phyloP scores from a whole-genome alignment of 1,139 yeast species.

The Saccharomyces pastorianus region DNA sequence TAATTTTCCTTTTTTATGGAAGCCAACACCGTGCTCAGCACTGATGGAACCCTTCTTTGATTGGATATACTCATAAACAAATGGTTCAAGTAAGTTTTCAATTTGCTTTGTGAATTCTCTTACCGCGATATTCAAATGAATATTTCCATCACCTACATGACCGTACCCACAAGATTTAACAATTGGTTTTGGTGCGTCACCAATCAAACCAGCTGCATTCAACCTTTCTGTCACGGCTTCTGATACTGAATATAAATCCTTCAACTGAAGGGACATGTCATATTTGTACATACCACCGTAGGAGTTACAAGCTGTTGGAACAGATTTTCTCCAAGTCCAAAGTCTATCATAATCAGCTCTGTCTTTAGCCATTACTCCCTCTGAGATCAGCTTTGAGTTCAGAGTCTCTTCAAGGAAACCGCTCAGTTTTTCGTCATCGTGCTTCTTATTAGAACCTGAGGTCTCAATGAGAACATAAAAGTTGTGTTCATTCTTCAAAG shows the following conservation, averaged over 20 bases:
- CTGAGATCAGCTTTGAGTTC: constrained; percentile 68
- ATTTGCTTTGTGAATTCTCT: constrained; percentile 67
- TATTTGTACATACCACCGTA: constrained; percentile 89
- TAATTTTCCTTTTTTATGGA: constrained; percentile 81
- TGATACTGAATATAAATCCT: constrained; percentile 70
- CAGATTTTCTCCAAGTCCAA: constrained; percentile 85
- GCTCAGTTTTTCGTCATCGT: constrained; percentile 64
- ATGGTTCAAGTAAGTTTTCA: constrained; percentile 75
- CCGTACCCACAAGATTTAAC: constrained; percentile 87
- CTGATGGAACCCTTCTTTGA: constrained; percentile 74
- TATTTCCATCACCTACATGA: constrained; percentile 88
- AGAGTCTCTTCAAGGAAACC: constrained; percentile 65
- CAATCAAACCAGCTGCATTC: constrained; percentile 48
- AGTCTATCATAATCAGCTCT: constrained; percentile 66
- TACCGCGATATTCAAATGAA: constrained; percentile 81
- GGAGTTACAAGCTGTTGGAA: constrained; percentile 72
- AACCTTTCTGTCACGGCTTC: constrained; percentile 59
- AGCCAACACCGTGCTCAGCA: constrained; percentile 92
- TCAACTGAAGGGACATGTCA: constrained; percentile 79
- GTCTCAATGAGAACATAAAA: constrained; percentile 83
- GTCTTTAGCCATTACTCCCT: constrained; percentile 88
- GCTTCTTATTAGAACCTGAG: constrained; percentile 75
- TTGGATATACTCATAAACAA: constrained; percentile 80
- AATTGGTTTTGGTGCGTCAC: constrained; percentile 65
- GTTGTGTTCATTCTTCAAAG: constrained; percentile 67